A percentile compares a stretch with the other conserved stretches of the same genome.
Conservation (phyloP, 495 filamentous ascomycete genomes). For the Penicillium dipodomyicola region DNA sequence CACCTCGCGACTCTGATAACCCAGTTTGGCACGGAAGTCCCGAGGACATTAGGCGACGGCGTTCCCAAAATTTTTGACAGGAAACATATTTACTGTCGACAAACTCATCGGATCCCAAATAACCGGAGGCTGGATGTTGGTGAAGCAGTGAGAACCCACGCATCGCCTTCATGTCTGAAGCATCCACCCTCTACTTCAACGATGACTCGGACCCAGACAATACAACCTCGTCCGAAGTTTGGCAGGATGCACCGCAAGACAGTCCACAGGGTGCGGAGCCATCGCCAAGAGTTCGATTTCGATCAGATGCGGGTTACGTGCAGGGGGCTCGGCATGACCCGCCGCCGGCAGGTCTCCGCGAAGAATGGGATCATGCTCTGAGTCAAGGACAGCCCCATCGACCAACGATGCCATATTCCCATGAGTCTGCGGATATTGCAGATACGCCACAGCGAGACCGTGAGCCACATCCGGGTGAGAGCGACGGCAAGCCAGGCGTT, state of each 20-base stretch:
- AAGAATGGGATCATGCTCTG: slow-evolving; percentile 16
- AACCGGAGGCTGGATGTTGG: slow-evolving; percentile 1
- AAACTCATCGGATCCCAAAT: background rate
- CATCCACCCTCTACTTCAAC: slow-evolving; percentile 3
- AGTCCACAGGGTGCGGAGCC: background rate
- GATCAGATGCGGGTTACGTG: slow-evolving; percentile 7
- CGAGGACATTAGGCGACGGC: background rate
- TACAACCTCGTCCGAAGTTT: background rate
- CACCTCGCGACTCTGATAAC: slow-evolving; percentile 7
- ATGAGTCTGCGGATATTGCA: slow-evolving; percentile 19
- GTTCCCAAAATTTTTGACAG: background rate
- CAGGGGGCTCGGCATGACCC: background rate
- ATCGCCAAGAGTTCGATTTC: slow-evolving; percentile 22
- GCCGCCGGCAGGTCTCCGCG: background rate
- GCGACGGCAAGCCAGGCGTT: background rate
- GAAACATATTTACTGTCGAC: background rate
- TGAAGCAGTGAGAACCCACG: slow-evolving; percentile 1
- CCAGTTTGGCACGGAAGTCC: background rate
- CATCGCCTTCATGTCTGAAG: slow-evolving; percentile 2
- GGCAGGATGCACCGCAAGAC: background rate
- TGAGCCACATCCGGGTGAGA: background rate
- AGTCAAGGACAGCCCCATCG: slow-evolving; percentile 12
- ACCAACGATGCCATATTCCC: slow-evolving; percentile 17
- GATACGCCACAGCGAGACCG: slow-evolving; percentile 18
- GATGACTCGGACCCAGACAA: slow-evolving; percentile 3